phyloP scores from a whole-genome alignment of 2,329 filamentous ascomycete genomes.

The Epichloe hybrida region DNA sequence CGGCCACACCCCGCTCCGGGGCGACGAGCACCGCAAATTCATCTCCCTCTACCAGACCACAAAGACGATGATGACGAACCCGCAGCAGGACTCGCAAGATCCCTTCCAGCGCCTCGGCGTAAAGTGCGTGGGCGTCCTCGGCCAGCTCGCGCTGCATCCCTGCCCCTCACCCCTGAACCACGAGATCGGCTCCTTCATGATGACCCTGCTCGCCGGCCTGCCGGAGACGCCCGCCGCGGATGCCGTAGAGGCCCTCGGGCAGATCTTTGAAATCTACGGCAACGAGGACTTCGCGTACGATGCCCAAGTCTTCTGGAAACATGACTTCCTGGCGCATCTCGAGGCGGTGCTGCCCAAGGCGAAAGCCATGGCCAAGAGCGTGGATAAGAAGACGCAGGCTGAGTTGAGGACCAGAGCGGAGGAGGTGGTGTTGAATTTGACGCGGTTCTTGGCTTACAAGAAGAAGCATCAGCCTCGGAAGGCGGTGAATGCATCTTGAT shows the following conservation, averaged over 20 bases:
- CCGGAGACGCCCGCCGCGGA: constrained; percentile 43
- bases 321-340: constrained; percentile 44
- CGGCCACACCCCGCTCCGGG: constrained; percentile 32
- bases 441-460: constrained; percentile 52
- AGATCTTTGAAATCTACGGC: constrained; percentile 54
- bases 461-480: constrained; percentile 34
- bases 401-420: constrained; percentile 48
- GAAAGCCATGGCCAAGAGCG: constrained; percentile 41
- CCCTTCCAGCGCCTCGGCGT: constrained; percentile 50
- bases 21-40: constrained; percentile 47
- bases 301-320: constrained; percentile 49
- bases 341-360: constrained; percentile 40
- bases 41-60: constrained; percentile 52
- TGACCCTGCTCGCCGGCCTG: constrained; percentile 38
- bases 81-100: constrained; percentile 25
- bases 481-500: not conserved
- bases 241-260: constrained; percentile 49
- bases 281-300: constrained; percentile 47
- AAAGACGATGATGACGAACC: constrained; percentile 15
- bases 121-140: constrained; percentile 54
- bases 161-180: constrained; percentile 41
- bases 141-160: constrained; percentile 45
- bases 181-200: constrained; percentile 49
- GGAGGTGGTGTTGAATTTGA: constrained; percentile 46
- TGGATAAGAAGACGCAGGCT: constrained; percentile 43